Evolutionary conservation across 768 basidiomycete genomes (phyloP).

Genomic region (Asterophora lycoperdoides): DNA sequence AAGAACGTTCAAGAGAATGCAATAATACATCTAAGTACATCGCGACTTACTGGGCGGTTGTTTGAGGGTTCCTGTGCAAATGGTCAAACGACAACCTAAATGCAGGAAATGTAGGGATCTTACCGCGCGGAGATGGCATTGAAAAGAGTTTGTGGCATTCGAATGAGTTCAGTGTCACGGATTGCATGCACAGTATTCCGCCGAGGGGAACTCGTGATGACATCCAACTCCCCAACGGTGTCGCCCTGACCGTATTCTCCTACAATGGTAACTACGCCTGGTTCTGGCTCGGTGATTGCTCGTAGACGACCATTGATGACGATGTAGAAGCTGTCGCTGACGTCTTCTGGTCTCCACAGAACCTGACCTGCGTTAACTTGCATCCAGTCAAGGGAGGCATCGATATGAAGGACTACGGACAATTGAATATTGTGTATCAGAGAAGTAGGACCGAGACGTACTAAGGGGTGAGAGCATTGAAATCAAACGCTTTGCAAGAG

Average conservation of each 20-base stretch:
- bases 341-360: slow-evolving; percentile 86
- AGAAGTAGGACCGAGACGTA: slow-evolving; percentile 30
- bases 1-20: neutral
- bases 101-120: slow-evolving; percentile 14
- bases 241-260: slow-evolving; percentile 98
- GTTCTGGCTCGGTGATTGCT: slow-evolving; percentile 77
- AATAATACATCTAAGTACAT: neutral
- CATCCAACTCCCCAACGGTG: slow-evolving; percentile 95
- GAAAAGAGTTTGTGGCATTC: slow-evolving; percentile 96
- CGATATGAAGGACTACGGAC: slow-evolving; percentile 83
- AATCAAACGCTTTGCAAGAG: slow-evolving; percentile 93
- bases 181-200: slow-evolving; percentile 95
- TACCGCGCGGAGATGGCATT: slow-evolving; percentile 92
- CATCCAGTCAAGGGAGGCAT: slow-evolving; percentile 97
- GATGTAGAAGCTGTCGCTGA: slow-evolving; percentile 95
- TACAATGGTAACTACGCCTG: slow-evolving; percentile 73
- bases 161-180: slow-evolving; percentile 93
- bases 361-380: slow-evolving; percentile 96
- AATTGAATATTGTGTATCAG: neutral
- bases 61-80: slow-evolving; percentile 65
- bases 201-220: slow-evolving; percentile 86
- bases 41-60: slow-evolving; percentile 70
- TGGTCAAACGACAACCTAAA: neutral
- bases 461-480: slow-evolving; percentile 91
- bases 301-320: slow-evolving; percentile 96